Base-by-base conservation (phyloP, 805 yeast species). In the Priceomyces fermenticarens region DNA sequence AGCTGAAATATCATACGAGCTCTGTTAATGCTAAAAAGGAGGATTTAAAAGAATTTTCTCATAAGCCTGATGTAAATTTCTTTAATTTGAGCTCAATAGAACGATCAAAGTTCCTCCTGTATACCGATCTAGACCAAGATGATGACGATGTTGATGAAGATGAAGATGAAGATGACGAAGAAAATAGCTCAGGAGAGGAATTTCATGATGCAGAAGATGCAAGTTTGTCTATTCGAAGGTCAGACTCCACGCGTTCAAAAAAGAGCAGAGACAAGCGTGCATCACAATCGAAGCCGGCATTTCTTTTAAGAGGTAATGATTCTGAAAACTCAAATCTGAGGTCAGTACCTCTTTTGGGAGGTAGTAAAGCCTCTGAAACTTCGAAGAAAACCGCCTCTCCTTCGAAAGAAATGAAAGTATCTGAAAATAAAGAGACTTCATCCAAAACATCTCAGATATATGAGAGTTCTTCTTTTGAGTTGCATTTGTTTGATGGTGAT, bases 1-100 rank as follows among this genome's bases (percentile, higher is more conserved):
- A 88, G 57, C 75, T 81, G 48, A 86, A 84, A 54, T 86, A 83
- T 58, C 78, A 73, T 47, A 74, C 65, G 46, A 65, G 81, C 3
- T 72, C 83, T 6, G 55, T 60, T 35, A 10, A 4, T 27, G 38
- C 38, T 10, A 16, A 15, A 25, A 35, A 10, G 15, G 30, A 35
- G 30, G 30, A 81, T 31, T 65, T 88, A 37, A 61, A 72, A 29
- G 85, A 84, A 50, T 85, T 87, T 50, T 72, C 75, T 4, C 60
- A 63, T 45, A 57, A 56, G 32, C 58, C 60, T n/a, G 50, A 54
- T 39, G 28, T 47, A 13, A 55, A 51, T 33, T 43, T 40, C 10
- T 30, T 52, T n/a, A 40, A 23, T 45, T 65, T 35, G 59, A 50
- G n/a, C 55, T 50, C 32, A 52, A 54, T 36, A 48, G 50, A 43